Evolutionary conservation across 208 protist species (phyloP).

Genomic region (Naegleria fowleri): DNA sequence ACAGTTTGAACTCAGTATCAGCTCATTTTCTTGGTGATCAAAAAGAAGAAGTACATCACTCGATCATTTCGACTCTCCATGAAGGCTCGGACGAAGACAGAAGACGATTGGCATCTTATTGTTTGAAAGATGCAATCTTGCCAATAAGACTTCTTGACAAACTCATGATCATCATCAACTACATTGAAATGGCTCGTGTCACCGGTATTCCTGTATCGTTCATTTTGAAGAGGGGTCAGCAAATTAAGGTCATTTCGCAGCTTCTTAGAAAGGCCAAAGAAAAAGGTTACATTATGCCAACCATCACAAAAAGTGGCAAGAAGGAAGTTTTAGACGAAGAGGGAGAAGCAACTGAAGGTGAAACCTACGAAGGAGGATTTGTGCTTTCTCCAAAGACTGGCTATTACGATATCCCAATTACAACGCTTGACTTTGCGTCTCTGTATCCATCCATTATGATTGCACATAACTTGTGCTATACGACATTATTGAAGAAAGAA

Average conservation of each 20-base stretch:
- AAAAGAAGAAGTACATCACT: conserved; percentile 99
- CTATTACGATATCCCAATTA: conserved; percentile 90
- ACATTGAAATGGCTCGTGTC: conserved; percentile 98
- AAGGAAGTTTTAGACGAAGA: background rate
- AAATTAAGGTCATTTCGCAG: conserved; percentile 93
- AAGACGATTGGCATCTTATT: conserved; percentile 87
- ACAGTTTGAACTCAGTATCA: conserved; percentile 97
- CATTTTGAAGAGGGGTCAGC: conserved; percentile 94
- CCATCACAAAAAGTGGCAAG: background rate
- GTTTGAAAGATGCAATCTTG: conserved; percentile 94
- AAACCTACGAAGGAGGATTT: conserved; percentile 90
- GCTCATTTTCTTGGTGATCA: conserved; percentile 96
- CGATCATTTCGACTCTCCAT: conserved; percentile 93
- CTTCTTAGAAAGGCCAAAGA: conserved; percentile 13
- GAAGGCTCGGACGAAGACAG: conserved; percentile 91
- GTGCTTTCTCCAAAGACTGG: conserved; percentile 95
- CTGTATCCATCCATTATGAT: conserved; percentile 99
- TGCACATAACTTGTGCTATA: conserved; percentile 99
- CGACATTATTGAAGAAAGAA: conserved; percentile 63
- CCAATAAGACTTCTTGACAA: conserved; percentile 94
- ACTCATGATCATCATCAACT: conserved; percentile 96
- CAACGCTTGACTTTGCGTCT: conserved; percentile 98
- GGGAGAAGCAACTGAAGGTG: conserved; percentile 18
- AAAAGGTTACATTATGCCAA: background rate
- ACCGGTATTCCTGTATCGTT: conserved; percentile 95